phyloP scores from a whole-genome alignment of 352 stramenopile species.

The Pythium dissotocum region DNA sequence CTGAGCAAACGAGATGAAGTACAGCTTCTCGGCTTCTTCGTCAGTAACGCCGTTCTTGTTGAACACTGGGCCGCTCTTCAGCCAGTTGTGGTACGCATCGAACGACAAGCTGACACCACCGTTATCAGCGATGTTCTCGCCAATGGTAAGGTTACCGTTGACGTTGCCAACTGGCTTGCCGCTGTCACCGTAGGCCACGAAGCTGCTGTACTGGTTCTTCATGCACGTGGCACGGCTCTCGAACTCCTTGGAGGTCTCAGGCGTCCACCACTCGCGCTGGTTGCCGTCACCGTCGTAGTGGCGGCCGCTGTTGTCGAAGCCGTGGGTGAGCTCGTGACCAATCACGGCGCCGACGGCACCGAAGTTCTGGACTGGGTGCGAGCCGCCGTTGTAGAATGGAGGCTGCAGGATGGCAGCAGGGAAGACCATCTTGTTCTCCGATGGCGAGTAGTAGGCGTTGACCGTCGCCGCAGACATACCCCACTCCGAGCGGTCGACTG shows the following conservation, averaged over 20 bases:
- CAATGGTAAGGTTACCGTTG: conserved; percentile 62
- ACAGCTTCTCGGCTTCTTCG: conserved; percentile 52
- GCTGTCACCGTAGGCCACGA: conserved; percentile 33
- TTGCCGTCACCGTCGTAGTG: conserved; percentile 88
- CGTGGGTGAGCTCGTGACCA: conserved; percentile 94
- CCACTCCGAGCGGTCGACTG: conserved; percentile 65
- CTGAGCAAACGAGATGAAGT: conserved; percentile 59
- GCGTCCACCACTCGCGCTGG: conserved; percentile 91
- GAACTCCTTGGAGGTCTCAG: conserved; percentile 72
- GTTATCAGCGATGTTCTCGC: conserved; percentile 81
- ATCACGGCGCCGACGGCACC: conserved; percentile 90
- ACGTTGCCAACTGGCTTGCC: conserved; percentile 43
- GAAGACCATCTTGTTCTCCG: conserved; percentile 91
- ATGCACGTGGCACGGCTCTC: conserved; percentile 54
- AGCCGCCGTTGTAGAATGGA: conserved; percentile 87
- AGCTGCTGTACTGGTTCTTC: conserved; percentile 43
- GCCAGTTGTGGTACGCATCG: conserved; percentile 51
- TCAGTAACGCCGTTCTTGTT: conserved; percentile 8
- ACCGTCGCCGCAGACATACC: conserved; percentile 87
- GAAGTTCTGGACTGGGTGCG: conserved; percentile 88
- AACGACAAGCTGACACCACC: conserved; percentile 60
- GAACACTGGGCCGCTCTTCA: conserved; percentile 8
- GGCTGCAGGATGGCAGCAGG: conserved; percentile 92
- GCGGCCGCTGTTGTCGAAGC: conserved; percentile 90
- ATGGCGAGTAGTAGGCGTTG: conserved; percentile 81